Evolutionary conservation across 2,329 filamentous ascomycete species (phyloP).

Genomic region (Fusarium aywerte): DNA sequence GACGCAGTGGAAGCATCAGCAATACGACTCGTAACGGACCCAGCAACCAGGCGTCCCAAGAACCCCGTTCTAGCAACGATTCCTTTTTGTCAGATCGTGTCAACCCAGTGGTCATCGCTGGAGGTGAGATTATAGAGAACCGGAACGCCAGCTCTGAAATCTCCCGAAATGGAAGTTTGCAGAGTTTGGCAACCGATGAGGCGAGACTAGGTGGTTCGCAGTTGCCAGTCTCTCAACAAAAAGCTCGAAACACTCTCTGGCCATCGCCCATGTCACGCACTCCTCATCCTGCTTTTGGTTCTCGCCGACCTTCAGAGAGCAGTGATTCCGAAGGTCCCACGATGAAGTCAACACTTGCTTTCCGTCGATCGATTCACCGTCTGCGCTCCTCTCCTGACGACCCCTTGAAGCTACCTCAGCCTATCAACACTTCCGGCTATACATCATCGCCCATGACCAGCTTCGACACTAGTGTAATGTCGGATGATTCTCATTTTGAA

Average conservation of each 20-base stretch:
- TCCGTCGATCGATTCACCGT: constrained; percentile 65
- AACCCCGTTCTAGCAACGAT: constrained; percentile 63
- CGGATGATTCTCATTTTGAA: constrained; percentile 64
- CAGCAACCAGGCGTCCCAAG: constrained; percentile 61
- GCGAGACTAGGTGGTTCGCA: constrained; percentile 54
- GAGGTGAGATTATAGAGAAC: constrained; percentile 71
- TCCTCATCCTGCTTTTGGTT: constrained; percentile 33
- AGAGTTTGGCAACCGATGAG: constrained; percentile 56
- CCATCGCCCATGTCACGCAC: constrained; percentile 63
- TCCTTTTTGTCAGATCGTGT: constrained; percentile 70
- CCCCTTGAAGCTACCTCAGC: constrained; percentile 62
- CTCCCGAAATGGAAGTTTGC: constrained; percentile 61
- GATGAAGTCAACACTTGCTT: constrained; percentile 64
- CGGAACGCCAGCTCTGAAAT: constrained; percentile 64
- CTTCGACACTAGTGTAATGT: constrained; percentile 66
- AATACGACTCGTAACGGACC: constrained; percentile 59
- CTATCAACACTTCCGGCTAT: constrained; percentile 60
- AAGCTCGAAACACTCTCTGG: constrained; percentile 60
- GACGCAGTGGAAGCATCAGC: constrained; percentile 70
- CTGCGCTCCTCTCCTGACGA: constrained; percentile 58
- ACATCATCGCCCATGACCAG: constrained; percentile 65
- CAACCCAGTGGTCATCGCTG: constrained; percentile 73
- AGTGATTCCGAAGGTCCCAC: constrained; percentile 63
- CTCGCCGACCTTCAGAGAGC: constrained; percentile 63
- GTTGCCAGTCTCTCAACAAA: constrained; percentile 56